Conservation (phyloP, 768 basidiomycete genomes). For the Russula griseocarnosa region DNA sequence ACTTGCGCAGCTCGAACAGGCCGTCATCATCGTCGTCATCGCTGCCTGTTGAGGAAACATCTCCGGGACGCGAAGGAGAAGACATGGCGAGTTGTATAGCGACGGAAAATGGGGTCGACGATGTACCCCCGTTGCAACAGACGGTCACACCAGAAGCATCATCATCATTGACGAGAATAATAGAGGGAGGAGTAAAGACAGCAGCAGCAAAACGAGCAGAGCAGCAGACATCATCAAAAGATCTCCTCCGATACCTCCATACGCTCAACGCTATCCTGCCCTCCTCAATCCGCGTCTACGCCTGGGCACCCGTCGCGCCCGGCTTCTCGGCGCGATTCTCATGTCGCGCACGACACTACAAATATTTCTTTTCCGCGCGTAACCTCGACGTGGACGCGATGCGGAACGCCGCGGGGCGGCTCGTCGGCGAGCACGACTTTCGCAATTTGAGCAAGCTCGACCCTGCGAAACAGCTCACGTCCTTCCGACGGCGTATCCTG, state of each 20-base stretch:
- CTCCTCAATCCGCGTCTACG: slow-evolving; percentile 81
- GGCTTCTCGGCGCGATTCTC: slow-evolving; percentile 86
- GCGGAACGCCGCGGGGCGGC: slow-evolving; percentile 62
- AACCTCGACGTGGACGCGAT: slow-evolving; percentile 69
- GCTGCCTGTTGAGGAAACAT: not conserved
- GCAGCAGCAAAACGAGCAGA: not conserved
- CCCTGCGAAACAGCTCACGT: slow-evolving; percentile 82
- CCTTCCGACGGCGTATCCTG: slow-evolving; percentile 65
- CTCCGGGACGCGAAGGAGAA: not conserved
- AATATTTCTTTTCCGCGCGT: slow-evolving; percentile 84
- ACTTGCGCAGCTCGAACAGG: slow-evolving; percentile 71
- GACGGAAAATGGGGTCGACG: too few relatives aligned
- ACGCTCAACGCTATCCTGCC: slow-evolving; percentile 88
- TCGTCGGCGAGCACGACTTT: slow-evolving; percentile 92
- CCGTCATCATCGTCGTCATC: not conserved
- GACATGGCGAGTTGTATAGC: not conserved
- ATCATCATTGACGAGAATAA: not conserved
- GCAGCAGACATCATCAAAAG: slow-evolving; percentile 32
- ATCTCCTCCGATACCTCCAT: slow-evolving; percentile 72
- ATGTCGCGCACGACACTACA: slow-evolving; percentile 89
- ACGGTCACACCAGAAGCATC: not conserved
- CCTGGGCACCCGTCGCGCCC: slow-evolving; percentile 85
- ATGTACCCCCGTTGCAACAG: not conserved
- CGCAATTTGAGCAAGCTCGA: slow-evolving; percentile 95
- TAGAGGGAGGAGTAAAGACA: not conserved